Base-by-base conservation (phyloP, 129 eudicot species). In the Chrysanthemum seticuspe region DNA sequence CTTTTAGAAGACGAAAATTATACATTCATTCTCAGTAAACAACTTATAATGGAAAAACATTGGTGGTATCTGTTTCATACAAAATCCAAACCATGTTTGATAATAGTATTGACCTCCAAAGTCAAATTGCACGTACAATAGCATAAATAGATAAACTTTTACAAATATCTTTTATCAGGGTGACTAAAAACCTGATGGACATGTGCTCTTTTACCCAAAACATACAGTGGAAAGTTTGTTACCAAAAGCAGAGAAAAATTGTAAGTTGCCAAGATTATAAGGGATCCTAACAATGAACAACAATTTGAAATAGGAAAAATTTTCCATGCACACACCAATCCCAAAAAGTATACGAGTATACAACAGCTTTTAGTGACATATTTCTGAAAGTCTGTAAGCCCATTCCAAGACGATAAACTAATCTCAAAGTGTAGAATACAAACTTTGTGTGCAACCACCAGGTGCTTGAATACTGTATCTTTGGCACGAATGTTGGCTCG, bases 271-370 rank as follows among this genome's bases (percentile, higher is more conserved):
- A 34, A 5, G 1, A 34, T 40, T 36, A 36, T 49, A 9, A 48
- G 18, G 56, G 15, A 70, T 49, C 50, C 13, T 23, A 53, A 61
- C 13, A 16, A 70, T 77, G 54, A 71, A 57, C 45, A 69, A 62
- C 45, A 23, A 6, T n/a, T 53, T 36, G 27, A 52, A 52, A 18
- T 62, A 77, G 29, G 15, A 9, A 40, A 40, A 44, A 77, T 70
- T 19, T 77, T 70, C 65, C 71, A 70, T 34, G 78, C 65, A 78
- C 56, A 49, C 71, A 70, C 11, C 68, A 45, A 65, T 55, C 27
- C 55, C 65, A 71, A 63, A 21, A 71, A 71, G 54, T 71, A 54
- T 71, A 55, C 71, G 62, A 71, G 55, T 72, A 54, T 78, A 65
- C 71, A 40, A 77, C 81, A 61, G 62, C 25, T 78, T 64, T 71